Evolutionary conservation across 1,284 basidiomycete genomes (phyloP), one percentile per base, ranked within the genome.

Genomic region (Thecaphora thlaspeos): DNA sequence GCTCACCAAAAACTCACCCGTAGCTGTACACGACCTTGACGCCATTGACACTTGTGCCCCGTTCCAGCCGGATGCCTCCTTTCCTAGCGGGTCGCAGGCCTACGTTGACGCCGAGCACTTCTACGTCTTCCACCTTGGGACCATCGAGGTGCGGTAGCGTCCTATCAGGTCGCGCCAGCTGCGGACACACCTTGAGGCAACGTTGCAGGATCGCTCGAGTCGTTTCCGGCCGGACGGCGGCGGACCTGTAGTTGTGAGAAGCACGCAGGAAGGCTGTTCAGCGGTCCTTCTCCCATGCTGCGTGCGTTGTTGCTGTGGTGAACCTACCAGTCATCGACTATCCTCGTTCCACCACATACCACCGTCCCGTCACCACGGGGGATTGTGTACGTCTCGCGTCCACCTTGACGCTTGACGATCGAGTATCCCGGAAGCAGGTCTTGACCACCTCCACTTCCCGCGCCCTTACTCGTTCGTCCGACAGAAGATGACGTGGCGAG

Each of bases 311-410:
- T n/a, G n/a, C n/a, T n/a, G n/a, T n/a, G n/a, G n/a, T n/a, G n/a
- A n/a, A 46, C 42, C 19, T 61, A 55, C 50, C 60, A 60, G 41
- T 72, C 62, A 28, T 59, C 48, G n/a, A 56, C 39, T 10, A 70
- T 49, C 7, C 72, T 44, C 10, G 72, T 74, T 2, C 72, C 72
- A 34, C 72, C 72, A 18, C 69, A 64, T 34, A 74, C 51, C 12
- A 70, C 60, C 1, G 60, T 60, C 1, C 70, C 72, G 17, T 72
- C 68, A 1, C 68, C 68, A 8, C 70, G 49, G 1, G 72, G 72
- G 41, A 74, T 70, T 21, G 68, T 37, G 52, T 74, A 74, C 4
- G 58, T 51, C 26, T 74, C 70, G 32, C 72, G 22, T 15, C 53
- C 51, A n/a, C 61, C 53, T 48, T 65, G 53, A 18, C 52, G 24